These are phyloP conservation scores for Ceratocystis ficicola DNA, from an alignment of 2,329 filamentous ascomycete species.

Conservation along the genomic window DNA sequence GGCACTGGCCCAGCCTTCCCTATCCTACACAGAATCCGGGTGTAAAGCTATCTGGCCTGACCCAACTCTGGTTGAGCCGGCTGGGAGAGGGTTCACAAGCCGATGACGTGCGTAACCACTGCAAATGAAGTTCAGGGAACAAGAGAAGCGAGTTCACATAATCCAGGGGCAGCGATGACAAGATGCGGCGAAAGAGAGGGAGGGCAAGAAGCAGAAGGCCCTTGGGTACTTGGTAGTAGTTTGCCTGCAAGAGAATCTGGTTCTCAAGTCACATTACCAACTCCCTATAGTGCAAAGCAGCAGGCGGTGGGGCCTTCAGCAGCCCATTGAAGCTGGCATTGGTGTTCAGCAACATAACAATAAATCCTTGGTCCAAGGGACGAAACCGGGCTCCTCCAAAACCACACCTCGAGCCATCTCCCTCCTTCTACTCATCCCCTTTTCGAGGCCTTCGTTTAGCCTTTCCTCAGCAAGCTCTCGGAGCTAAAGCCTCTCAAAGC, in stretches of 20 bases:
- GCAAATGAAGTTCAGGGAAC: background rate
- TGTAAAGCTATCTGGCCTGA: background rate
- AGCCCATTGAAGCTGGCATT: background rate
- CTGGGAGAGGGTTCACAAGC: background rate
- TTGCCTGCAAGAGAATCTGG: no score
- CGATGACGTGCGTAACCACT: slow-evolving; percentile 3
- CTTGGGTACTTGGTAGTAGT: no score
- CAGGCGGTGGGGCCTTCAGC: background rate
- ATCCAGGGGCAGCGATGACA: no score
- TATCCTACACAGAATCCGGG: background rate
- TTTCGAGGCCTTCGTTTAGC: background rate
- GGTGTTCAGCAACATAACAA: background rate
- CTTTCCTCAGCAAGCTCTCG: background rate
- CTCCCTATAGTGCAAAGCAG: no score
- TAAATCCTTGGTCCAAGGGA: background rate
- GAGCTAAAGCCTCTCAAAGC: background rate
- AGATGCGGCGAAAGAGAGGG: no score
- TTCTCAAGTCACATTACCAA: no score
- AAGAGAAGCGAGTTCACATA: no score
- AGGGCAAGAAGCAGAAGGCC: no score
- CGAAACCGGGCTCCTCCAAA: background rate
- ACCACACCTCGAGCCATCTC: background rate
- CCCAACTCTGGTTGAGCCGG: background rate
- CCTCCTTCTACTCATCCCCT: background rate
- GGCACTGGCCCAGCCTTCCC: background rate